Evolutionary conservation across 441 rosid species (phyloP).

Genomic region (Adansonia madagascariensis): DNA sequence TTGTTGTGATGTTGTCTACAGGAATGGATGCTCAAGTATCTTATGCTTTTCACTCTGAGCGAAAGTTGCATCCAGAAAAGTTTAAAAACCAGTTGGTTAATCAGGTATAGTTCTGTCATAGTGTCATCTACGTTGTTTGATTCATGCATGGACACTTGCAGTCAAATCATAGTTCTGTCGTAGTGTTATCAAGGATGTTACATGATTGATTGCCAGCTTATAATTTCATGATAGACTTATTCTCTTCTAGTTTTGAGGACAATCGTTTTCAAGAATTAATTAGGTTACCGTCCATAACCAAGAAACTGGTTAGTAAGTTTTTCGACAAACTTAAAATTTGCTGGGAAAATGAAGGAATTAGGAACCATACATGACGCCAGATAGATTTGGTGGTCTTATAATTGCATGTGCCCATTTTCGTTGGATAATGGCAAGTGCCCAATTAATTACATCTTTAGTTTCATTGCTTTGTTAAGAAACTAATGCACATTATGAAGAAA

Average conservation of each 20-base stretch:
- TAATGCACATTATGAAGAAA: not conserved
- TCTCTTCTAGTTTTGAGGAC: not conserved
- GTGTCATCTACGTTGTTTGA: not conserved
- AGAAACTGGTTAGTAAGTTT: not conserved
- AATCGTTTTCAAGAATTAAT: not conserved
- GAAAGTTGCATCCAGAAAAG: constrained; percentile 89
- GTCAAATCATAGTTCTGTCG: not conserved
- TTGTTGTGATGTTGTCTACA: constrained; percentile 36
- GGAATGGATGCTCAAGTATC: constrained; percentile 99
- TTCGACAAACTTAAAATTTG: not conserved
- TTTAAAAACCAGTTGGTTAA: constrained; percentile 89
- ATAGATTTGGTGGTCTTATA: constrained; percentile 15
- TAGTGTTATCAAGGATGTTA: not conserved
- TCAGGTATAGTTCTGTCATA: constrained; percentile 59
- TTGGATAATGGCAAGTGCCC: not conserved
- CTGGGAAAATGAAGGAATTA: not conserved
- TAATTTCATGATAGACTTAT: not conserved
- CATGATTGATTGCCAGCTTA: constrained; percentile 10
- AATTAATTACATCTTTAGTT: not conserved
- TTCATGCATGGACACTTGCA: constrained; percentile 16
- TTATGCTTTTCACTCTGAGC: constrained; percentile 89
- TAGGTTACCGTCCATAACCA: not conserved
- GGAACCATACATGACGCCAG: not conserved
- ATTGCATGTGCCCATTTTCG: not conserved
- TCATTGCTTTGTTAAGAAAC: constrained; percentile 5